Conservation (phyloP, 2,329 filamentous ascomycete species). For the Stachybotrys elegans region DNA sequence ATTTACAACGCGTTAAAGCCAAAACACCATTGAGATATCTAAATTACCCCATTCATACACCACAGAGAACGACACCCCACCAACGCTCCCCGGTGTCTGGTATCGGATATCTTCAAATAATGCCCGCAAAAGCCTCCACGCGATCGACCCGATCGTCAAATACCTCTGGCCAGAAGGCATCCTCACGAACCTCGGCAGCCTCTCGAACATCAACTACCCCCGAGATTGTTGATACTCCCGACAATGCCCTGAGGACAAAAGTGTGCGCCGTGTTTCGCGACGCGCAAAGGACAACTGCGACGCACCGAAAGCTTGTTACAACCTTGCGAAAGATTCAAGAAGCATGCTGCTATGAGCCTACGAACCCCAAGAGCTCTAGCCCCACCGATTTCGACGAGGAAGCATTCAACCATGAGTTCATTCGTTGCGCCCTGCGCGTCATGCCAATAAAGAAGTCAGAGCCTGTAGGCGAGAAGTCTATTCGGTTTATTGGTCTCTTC, state of each 20-base stretch:
- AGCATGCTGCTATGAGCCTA: slow-evolving; percentile 65
- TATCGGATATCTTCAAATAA: slow-evolving; percentile 18
- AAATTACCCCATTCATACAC: too few species aligned
- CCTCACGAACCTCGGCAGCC: slow-evolving; percentile 38
- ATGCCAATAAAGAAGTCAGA: slow-evolving; percentile 91
- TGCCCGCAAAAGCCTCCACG: slow-evolving; percentile 46
- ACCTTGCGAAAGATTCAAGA: slow-evolving; percentile 89
- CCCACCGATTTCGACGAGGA: slow-evolving; percentile 72
- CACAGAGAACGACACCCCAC: slow-evolving; percentile 5
- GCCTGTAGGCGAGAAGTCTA: slow-evolving; percentile 74
- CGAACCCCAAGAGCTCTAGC: slow-evolving; percentile 43
- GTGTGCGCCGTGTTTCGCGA: slow-evolving; percentile 70
- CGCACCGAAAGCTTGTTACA: slow-evolving; percentile 84
- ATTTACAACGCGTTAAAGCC: slow-evolving; percentile 16
- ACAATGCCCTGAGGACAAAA: slow-evolving; percentile 66
- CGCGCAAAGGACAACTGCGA: slow-evolving; percentile 83
- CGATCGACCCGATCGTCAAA: slow-evolving; percentile 42
- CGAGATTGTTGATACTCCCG: slow-evolving; percentile 70
- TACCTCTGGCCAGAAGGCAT: slow-evolving; percentile 33
- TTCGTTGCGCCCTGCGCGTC: slow-evolving; percentile 74
- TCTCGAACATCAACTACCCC: slow-evolving; percentile 50
- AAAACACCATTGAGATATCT: slow-evolving; percentile 24
- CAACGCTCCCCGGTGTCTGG: neutral
- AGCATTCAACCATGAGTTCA: slow-evolving; percentile 83
- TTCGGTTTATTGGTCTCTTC: slow-evolving; percentile 86